phyloP scores from a whole-genome alignment of 2,329 filamentous ascomycete species.

The Aureobasidium vineae region DNA sequence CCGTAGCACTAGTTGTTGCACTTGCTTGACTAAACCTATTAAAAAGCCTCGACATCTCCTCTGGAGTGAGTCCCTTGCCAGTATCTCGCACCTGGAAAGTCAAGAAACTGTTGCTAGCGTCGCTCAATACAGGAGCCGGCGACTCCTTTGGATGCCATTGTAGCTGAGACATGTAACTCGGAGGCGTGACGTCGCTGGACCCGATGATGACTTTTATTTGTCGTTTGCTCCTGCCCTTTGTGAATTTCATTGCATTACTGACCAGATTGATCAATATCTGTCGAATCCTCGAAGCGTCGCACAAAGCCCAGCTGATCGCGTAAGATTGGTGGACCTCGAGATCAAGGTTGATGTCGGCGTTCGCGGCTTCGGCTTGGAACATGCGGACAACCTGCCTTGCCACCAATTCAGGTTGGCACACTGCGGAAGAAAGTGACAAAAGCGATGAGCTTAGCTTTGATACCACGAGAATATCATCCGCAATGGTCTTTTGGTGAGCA shows the following conservation, averaged over 20 bases:
- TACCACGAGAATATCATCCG: slow-evolving; percentile 47
- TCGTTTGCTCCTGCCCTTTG: slow-evolving; percentile 14
- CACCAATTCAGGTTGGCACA: slow-evolving; percentile 40
- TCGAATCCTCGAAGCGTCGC: slow-evolving; percentile 35
- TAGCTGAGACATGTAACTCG: slow-evolving; percentile 29
- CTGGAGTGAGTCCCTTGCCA: slow-evolving; percentile 41
- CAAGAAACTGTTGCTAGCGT: slow-evolving; percentile 37
- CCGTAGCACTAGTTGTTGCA: slow-evolving; percentile 50
- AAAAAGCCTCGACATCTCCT: slow-evolving; percentile 55
- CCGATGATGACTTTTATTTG: slow-evolving; percentile 27
- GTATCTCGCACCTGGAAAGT: slow-evolving; percentile 44
- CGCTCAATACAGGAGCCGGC: slow-evolving; percentile 29
- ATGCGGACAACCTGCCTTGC: slow-evolving; percentile 40
- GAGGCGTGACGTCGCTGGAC: slow-evolving; percentile 26
- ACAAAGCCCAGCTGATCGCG: slow-evolving; percentile 32
- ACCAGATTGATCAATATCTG: slow-evolving; percentile 39
- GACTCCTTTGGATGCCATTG: slow-evolving; percentile 29
- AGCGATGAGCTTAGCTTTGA: slow-evolving; percentile 39
- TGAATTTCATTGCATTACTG: slow-evolving; percentile 35
- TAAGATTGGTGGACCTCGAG: slow-evolving; percentile 37
- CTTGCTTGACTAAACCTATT: slow-evolving; percentile 68
- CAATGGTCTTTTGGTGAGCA: slow-evolving; percentile 16
- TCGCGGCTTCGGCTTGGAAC: slow-evolving; percentile 42
- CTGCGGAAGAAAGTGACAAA: slow-evolving; percentile 43
- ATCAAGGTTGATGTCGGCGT: slow-evolving; percentile 36